Base-by-base conservation (phyloP, 176 grass and related monocot genomes). In the Oryza longistaminata region DNA sequence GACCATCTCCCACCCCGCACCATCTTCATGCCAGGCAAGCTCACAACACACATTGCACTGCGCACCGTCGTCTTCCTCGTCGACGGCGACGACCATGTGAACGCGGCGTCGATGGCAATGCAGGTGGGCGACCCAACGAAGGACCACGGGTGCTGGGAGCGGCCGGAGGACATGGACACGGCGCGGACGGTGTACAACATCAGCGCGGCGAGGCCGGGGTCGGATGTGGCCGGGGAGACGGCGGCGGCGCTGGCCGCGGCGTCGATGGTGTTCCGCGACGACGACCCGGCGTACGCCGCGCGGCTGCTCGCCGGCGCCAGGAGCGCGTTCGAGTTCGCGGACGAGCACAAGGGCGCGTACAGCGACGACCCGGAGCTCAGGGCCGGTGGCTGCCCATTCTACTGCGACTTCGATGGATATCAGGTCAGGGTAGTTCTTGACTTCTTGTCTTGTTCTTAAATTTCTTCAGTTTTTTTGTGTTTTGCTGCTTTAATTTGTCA, bases 151-250 rank as follows among this genome's bases (percentile, higher is more conserved):
- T 98, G 93, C 85, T 95, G 95, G 93, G 93, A 98, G 93, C 55
- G 93, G 75, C 93, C 95, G 50, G 95, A 97, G 85, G 95, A 97
- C 87, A 97, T 97, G 95, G 95, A 95, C 87, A 97, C 91, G 7
- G 72, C 64, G 43, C 87, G 95, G 55, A 97, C 91, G 52, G 93
- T 97, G 90, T 97, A 95, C 91, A 95, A 95, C 81, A 76, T 97
- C 72, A 95, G 67, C 52, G 14, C 87, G 22, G 87, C 85, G 4
- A 24, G 89, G 31, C 93, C 95, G 6, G 95, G 92, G 19, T 95
- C 95, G 2, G 95, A 97, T 0, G 80, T 97, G 64, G 95, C 95
- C 4, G 95, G 92, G 24, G 95, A 97, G 85, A 97, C 93, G 64
- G 93, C 95, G 8, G 95, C 95, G 7, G 95, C 95, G 31, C 29